A percentile compares a stretch with the other conserved stretches of the same genome.
These are phyloP conservation scores for Boletus subcaerulescens DNA, from an alignment of 768 basidiomycete species.

Conservation along the genomic window DNA sequence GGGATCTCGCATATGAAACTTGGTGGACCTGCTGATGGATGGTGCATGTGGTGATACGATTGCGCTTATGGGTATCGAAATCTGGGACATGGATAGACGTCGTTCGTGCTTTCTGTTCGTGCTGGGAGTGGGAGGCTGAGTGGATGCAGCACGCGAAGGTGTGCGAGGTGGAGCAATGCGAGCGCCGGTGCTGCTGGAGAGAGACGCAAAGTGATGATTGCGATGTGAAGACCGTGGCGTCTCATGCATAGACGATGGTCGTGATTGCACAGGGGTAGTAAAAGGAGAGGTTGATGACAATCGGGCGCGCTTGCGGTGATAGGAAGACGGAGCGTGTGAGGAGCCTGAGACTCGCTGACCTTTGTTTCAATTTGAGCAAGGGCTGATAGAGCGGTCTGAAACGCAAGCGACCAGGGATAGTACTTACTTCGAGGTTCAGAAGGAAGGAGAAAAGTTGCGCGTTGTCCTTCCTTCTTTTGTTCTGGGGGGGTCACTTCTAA, in stretches of 20 bases:
- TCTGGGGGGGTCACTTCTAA: conserved; percentile 69
- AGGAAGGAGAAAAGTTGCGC: conserved; percentile 60
- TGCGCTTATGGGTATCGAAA: conserved; percentile 78
- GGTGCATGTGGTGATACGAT: conserved; percentile 77
- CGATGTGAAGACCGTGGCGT: conserved; percentile 18
- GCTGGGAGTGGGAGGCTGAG: conserved; percentile 27
- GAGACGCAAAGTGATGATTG: conserved; percentile 26
- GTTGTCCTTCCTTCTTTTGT: conserved; percentile 46
- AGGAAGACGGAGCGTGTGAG: conserved; percentile 68
- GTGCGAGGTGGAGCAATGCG: conserved; percentile 28
- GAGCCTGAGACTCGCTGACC: conserved; percentile 54
- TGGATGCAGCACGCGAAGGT: conserved; percentile 38
- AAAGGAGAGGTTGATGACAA: conserved; percentile 43
- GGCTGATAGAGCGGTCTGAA: conserved; percentile 20
- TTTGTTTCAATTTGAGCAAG: conserved; percentile 30
- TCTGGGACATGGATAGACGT: conserved; percentile 60
- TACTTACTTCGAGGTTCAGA: conserved; percentile 56
- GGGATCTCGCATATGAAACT: conserved; percentile 81
- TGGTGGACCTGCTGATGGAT: conserved; percentile 55
- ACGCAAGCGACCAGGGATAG: conserved; percentile 12
- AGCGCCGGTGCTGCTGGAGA: conserved; percentile 36
- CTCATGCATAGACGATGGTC: conserved; percentile 29
- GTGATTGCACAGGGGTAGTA: conserved; percentile 31
- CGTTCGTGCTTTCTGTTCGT: conserved; percentile 30
- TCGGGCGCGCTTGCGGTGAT: conserved; percentile 66